Evolutionary conservation across 352 stramenopile genomes (phyloP), one percentile per base, ranked within the genome.

Genomic region (Globisporangium spinosum): DNA sequence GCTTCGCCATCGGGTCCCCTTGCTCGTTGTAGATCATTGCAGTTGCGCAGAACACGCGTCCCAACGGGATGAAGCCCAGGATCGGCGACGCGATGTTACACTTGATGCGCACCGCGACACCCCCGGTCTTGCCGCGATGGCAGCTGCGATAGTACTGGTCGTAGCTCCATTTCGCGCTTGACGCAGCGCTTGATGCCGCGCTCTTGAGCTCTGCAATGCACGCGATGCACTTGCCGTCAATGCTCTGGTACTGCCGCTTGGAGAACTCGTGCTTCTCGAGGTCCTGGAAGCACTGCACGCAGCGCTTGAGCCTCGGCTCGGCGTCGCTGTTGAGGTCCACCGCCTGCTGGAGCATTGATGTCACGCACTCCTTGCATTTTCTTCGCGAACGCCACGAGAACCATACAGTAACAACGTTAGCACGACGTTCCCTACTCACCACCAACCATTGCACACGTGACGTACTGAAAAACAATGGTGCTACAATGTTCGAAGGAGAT

Each of bases 251-350:
- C 73, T 93, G 85, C 9, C 85, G 83, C 74, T 93, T 93, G 63
- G 85, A 93, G 65, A 90, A 93, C 20, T 67, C 74, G 3, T 76
- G 65, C 58, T 85, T 86, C 0, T 77, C 62, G n/a, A 89, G 67
- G 47, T 82, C 80, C 58, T 86, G 80, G 68, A 91, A 93, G 76
- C 85, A 93, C 70, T 93, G 85, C 25, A 90, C 76, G 60, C 85
- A 93, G 22, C 78, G 77, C 64, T 91, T 91, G 25, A 85, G 67
- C 13, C 80, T 73, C 25, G 69, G 55, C 34, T 70, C 72, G 15
- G 58, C 51, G 22, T 73, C 64, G 12, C 62, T 51, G 43, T 82
- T 68, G 10, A 65, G 32, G 15, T 73, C 47, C 7, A 68, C 43
- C 0, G 43, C 62, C 40, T 69, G 38, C 47, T 71, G 67, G 1